Base-by-base conservation (phyloP, 352 stramenopile species). In the Blastocystis sp. region DNA sequence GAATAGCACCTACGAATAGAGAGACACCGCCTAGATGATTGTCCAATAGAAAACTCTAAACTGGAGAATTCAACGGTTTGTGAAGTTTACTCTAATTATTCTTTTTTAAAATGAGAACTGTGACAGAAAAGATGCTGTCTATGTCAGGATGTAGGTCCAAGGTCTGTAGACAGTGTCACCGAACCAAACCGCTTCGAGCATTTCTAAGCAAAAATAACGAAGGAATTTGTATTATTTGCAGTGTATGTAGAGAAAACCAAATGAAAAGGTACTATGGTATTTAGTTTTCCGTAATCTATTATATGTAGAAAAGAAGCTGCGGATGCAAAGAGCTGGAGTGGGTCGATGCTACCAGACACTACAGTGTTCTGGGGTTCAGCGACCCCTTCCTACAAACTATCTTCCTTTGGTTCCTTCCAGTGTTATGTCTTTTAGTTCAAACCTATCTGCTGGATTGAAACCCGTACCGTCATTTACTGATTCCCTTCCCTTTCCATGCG, bases 181-280 rank as follows among this genome's bases (percentile, higher is more conserved):
- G 69, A 27, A 80, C 42, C 6, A 80, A 80, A 52, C 69, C 69
- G 3, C 49, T 80, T 37, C 32, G 69, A 12, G 32, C 24, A 19
- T 80, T 80, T 63, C 27, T 58, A 42, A 24, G 69, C 21, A 58
- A 59, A 43, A 80, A 80, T n/a, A 80, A 39, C 27, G 46, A 39
- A 21, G 32, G 37, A 52, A 59, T 59, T 42, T 80, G 69, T 59
- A 80, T 80, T 63, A 80, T 80, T 63, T 80, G 69, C 49, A 63
- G 32, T 61, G 37, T 21, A 0, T 80, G 69, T 80, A 49, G 69
- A 35, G 69, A 80, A 39, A 59, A 59, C 27, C 69, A 59, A 39
- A 59, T 59, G 69, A 58, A 37, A n/a, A 43, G 32, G 6, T 59
- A 59, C 46, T 59, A 80, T 59, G 69, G 69, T 80, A 46, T 11